These are phyloP conservation scores for Solanum arcanum DNA, from an alignment of 257 asterid species.

Conservation along the genomic window DNA sequence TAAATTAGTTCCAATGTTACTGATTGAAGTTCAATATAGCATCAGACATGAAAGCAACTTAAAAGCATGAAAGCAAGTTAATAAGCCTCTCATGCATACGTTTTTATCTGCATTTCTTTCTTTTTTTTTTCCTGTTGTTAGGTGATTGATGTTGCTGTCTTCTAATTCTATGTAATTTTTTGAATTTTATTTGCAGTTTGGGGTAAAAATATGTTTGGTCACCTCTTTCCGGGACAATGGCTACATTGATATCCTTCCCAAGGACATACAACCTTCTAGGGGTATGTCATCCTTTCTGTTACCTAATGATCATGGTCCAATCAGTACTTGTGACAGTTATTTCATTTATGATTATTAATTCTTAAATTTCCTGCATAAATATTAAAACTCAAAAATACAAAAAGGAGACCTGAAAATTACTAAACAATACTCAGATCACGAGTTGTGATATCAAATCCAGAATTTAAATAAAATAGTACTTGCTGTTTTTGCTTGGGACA, in stretches of 20 bases:
- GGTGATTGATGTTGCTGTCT: neutral
- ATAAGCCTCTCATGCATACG: neutral
- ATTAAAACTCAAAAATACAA: neutral
- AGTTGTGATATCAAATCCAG: neutral
- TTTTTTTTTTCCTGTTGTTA: neutral
- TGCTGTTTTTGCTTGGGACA: neutral
- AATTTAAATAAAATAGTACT: neutral
- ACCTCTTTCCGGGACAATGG: conserved; percentile 86
- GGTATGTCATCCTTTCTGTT: conserved; percentile 20
- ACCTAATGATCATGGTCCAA: neutral
- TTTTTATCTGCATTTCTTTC: neutral
- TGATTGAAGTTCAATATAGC: neutral
- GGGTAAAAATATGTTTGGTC: conserved; percentile 70
- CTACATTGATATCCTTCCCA: conserved; percentile 86
- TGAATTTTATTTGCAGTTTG: conserved; percentile 38
- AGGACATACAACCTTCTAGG: conserved; percentile 37
- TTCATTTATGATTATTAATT: neutral
- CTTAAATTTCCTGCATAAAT: neutral
- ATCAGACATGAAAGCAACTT: neutral
- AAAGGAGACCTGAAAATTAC: neutral
- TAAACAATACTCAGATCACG: neutral
- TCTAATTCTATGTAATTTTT: neutral
- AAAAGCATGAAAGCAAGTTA: neutral
- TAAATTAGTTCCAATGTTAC: neutral
- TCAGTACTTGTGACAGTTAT: neutral